Base-by-base conservation (phyloP, 1,284 basidiomycete genomes). In the Rhodotorula sp. region DNA sequence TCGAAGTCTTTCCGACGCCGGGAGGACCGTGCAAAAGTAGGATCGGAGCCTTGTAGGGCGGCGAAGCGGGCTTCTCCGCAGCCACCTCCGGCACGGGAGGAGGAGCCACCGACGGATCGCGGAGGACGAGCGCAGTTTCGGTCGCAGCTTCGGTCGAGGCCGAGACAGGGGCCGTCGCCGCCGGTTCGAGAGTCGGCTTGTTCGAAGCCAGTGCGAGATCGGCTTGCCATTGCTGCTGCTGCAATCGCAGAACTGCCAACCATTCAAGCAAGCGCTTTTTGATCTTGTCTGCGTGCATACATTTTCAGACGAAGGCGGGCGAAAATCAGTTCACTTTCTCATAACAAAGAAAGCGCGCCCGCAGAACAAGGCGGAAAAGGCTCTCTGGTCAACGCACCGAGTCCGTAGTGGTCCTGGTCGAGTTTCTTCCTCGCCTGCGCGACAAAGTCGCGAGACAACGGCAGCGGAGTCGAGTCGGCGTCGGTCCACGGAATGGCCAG, bases 1-100 rank as follows among this genome's bases (percentile, higher is more conserved):
- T 85, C 1, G 89, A 91, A 0, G 91, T 93, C 81, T 93, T 93
- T 24, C 91, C 91, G 0, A 88, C 89, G 14, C 91, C 91, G 0
- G 91, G 91, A 22, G 91, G 91, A 14, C 90, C 90, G 53, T 90
- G 88, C 69, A 83, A 89, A 85, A 94, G 80, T 24, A 95, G 82
- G 70, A 95, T 94, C 0, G 93, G 92, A 0, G 90, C 92, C 14
- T 53, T 54, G 61, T 62, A 62, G 12, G 61, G 42, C 76, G 90
- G 90, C 67, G 71, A 69, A 49, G 62, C 37, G 75, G 67, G 62
- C 59, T 68, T 78, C 62, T 56, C 15, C 7, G 57, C n/a, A 22
- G 55, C 24, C 20, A 54, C 18, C 8, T 46, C n/a, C 46, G 48
- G 60, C 30, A 30, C 33, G 49, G 30, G 45, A 14, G 56, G 46